Evolutionary conservation across 306 rosid genomes (phyloP), one percentile per base, ranked within the genome.

Genomic region (Sophora flavescens): DNA sequence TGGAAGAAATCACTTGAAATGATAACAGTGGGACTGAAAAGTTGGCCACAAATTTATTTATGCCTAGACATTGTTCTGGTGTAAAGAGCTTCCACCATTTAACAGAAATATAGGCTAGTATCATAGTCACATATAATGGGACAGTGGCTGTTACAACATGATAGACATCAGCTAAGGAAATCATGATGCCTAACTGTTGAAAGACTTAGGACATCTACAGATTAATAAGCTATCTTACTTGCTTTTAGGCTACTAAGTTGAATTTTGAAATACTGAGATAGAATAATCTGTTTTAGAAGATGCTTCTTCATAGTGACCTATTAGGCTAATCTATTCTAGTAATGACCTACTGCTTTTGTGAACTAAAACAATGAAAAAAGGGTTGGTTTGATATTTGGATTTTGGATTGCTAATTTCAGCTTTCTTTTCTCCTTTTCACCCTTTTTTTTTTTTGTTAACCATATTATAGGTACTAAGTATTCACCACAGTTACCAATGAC

Each of bases 21-120:
- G 99, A 92, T 71, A 95, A 58, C 15, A 95, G 79, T n/a, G 99
- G 99, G 67, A 95, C 85, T 38, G 99, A 95, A 81, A 90, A 92
- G 44, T 92, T 92, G 6, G 99, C 92, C 5, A 95, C 99, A 39
- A 95, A 95, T 81, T 88, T 95, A 84, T 95, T 95, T 66, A 95
- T 95, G 62, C 99, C 99, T 12, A 86, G 81, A 82, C 97, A 95
- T 79, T 95, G 99, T 44, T 95, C 97, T 4, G 96, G 91, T 1
- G 96, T 90, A 87, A 92, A 95, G 47, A 95, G 87, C 80, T 92
- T 92, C 93, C 93, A 92, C 97, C 97, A 92, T 82, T 86, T 90
- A 22, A 95, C 96, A 8, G 97, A 95, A 66, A 88, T 67, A 78
- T 86, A 95, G 44, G 99, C 99, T 75, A 95, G 78, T 11, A 88